Evolutionary conservation across 129 eudicot genomes (phyloP).

Genomic region (Calendula officinalis): DNA sequence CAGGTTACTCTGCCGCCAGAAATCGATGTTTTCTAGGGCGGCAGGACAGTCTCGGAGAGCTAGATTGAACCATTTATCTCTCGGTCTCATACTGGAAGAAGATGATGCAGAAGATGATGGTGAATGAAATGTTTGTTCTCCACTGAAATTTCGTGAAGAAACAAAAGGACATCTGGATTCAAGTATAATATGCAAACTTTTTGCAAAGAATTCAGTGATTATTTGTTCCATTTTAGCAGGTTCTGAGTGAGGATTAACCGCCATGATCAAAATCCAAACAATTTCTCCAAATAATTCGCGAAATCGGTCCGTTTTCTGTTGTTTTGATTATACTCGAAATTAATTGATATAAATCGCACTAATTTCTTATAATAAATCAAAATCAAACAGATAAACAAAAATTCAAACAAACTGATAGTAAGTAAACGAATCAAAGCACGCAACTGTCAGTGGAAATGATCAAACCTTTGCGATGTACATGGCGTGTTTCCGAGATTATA

Average conservation of each 20-base stretch:
- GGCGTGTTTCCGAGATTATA: constrained; percentile 12
- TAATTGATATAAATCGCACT: not conserved
- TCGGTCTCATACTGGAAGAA: constrained; percentile 64
- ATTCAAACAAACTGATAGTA: not conserved
- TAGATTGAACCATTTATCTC: constrained; percentile 84
- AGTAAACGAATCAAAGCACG: constrained; percentile 22
- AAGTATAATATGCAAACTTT: constrained; percentile 76
- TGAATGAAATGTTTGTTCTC: constrained; percentile 64
- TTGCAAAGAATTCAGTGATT: constrained; percentile 73
- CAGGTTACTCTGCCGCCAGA: constrained; percentile 74
- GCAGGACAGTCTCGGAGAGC: constrained; percentile 87
- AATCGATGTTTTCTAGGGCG: constrained; percentile 74
- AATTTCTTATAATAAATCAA: not conserved
- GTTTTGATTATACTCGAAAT: not conserved
- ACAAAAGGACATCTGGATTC: constrained; percentile 78
- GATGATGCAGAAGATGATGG: constrained; percentile 69
- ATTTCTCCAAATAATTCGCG: not conserved
- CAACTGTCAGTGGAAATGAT: constrained; percentile 11
- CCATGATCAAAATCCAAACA: constrained; percentile 16
- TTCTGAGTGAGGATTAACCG: constrained; percentile 55
- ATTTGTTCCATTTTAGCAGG: constrained; percentile 82
- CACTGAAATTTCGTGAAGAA: constrained; percentile 73
- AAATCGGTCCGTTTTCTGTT: not conserved
- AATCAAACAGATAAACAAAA: constrained; percentile 9
- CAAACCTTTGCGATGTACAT: constrained; percentile 20